Conservation (phyloP, 768 basidiomycete genomes). For the Termitomyces bulborhizus region DNA sequence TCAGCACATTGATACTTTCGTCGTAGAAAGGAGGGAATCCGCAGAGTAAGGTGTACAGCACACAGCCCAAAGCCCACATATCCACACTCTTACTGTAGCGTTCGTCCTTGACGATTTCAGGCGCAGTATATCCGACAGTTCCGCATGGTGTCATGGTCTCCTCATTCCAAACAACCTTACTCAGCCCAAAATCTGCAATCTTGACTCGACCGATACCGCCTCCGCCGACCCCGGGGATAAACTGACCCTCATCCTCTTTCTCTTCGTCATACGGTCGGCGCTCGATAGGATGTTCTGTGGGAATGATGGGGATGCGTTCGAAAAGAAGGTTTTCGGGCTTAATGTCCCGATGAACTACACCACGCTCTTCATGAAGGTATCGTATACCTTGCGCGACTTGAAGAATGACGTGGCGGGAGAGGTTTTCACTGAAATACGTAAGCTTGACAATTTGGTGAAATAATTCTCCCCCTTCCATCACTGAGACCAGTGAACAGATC, state of each 20-base stretch:
- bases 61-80: conserved; percentile 99
- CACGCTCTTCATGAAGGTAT: conserved; percentile 95
- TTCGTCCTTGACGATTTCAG: conserved; percentile 99
- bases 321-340: conserved; percentile 98
- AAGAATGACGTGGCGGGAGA: conserved; percentile 94
- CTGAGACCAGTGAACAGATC: conserved; percentile 33
- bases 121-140: conserved; percentile 99
- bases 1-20: conserved; percentile 95
- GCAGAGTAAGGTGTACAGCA: conserved; percentile 96
- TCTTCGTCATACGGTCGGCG: conserved; percentile 94
- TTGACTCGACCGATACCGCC: conserved; percentile 98
- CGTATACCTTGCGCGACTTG: conserved; percentile 94
- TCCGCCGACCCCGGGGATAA: conserved; percentile 85
- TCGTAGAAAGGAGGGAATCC: conserved; percentile 99
- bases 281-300: conserved; percentile 61
- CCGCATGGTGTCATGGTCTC: conserved; percentile 99
- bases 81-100: conserved; percentile 95
- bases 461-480: conserved; percentile 96
- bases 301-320: conserved; percentile 85
- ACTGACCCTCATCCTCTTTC: conserved; percentile 98
- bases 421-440: conserved; percentile 96
- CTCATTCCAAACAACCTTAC: conserved; percentile 98
- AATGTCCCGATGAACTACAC: conserved; percentile 98
- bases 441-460: conserved; percentile 99
- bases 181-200: conserved; percentile 97